Base-by-base conservation (phyloP, 2,329 filamentous ascomycete genomes). In the Torrubiella hemipterigena region DNA sequence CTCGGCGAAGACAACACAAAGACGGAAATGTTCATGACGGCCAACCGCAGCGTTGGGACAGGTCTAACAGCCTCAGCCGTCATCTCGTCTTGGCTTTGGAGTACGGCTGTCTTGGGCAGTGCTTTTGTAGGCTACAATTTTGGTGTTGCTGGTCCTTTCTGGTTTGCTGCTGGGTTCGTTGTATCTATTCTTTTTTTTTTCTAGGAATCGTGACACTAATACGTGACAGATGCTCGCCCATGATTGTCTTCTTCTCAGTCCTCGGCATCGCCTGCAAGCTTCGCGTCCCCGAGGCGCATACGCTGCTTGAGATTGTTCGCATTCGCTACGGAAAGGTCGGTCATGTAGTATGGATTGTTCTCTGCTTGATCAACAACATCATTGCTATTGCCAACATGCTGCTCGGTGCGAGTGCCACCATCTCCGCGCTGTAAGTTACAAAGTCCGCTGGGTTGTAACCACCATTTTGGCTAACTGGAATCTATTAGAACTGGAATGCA, bases 21-120 rank as follows among this genome's bases (percentile, higher is more conserved):
- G 14, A 68, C 63, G 0, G 67, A 71, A 43, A 70, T 67, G 63
- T 69, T 69, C 42, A 69, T 69, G 58, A 65, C 62, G 0, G 66
- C 66, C 3, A 69, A 70, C 32, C 57, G 65, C 5, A 57, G 52
- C 7, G 63, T 71, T 1, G 56, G 61, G 2, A 65, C 64, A 0
- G 67, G 67, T 2, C 39, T 70, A 16, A 69, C 65, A 7, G 59
- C 65, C 3, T 69, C 66, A 1, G 66, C 67, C 6, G 65, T 70
- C 1, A 59, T 69, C 13, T 69, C 65, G 19, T 67, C 63, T 0
- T 71, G 66, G 67, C 55, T 69, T 3, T 69, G 64, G 63, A 65
- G 61, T 15, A 70, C 65, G 0, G 63, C 66, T 0, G 56, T 70
- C 39, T 49, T 71, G 1, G 64, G 65, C 1, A 63, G 62, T 8